Base-by-base conservation (phyloP, 1,139 yeast genomes). In the Arxiozyma telluris region DNA sequence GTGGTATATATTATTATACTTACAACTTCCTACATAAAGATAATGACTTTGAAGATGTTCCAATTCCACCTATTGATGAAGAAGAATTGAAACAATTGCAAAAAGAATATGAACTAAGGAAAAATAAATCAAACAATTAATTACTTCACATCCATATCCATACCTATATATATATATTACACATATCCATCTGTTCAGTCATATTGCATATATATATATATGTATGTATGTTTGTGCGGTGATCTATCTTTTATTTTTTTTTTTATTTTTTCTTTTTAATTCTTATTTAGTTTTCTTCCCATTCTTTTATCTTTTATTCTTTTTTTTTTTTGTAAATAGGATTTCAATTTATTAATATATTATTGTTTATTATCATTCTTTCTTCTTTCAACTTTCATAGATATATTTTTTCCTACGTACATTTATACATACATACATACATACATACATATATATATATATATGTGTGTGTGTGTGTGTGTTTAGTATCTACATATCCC, bases 51-150 rank as follows among this genome's bases (percentile, higher is more conserved):
- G 80, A 78, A 50, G 96, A 90, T 68, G 87, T 91, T 63, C 97
- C 97, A 51, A 83, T 91, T 60, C 98, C 98, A 51, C 97, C 97
- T 34, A 78, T 91, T 60, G 79, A 84, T 47, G 95, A 87, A 57
- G 82, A 78, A 54, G 95, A 89, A 67, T 77, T 91, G 67, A 80
- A 78, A 54, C 77, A 81, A 70, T 78, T 91, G 73, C 82, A 78
- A 70, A 76, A 78, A 66, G 93, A 88, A 67, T 84, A 84, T 64
- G 67, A 63, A 18, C 22, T 34, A 15, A 53, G 55, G 53, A 51
- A 83, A 79, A 51, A 76, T 38, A 38, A 45, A 45, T 30, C 27
- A 11, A 18, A 4, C 22, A 45, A 25, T 54, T 7, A 27, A 20
- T 23, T 6, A 23, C 25, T 4, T 23, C 1, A 44, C 18, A 18